These are phyloP conservation scores for Suhomyces panamericanus DNA, from an alignment of 1,139 yeast species.

Conservation along the genomic window DNA sequence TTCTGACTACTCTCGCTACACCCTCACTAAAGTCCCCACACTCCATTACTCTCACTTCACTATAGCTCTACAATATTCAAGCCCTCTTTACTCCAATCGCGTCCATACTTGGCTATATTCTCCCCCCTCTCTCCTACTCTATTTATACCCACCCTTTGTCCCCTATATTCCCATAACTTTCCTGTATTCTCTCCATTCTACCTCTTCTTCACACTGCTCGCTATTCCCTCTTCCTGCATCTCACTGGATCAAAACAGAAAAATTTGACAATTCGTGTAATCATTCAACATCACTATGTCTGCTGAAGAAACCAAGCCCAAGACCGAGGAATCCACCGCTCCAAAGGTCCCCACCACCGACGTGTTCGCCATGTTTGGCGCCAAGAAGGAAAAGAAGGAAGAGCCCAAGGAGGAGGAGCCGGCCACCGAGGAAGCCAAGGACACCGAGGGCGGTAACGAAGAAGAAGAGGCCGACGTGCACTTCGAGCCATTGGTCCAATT, in stretches of 20 bases:
- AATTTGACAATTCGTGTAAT: conserved; percentile 3
- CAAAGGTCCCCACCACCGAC: conserved; percentile 66
- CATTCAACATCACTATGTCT: conserved; percentile 28
- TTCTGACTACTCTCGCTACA: no score
- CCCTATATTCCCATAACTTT: no score
- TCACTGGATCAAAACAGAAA: conserved; percentile 2
- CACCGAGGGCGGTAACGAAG: conserved; percentile 41
- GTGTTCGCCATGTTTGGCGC: conserved; percentile 93
- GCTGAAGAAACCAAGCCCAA: conserved; percentile 39
- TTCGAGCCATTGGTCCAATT: conserved; percentile 95
- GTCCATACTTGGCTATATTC: no score
- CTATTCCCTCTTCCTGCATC: not conserved
- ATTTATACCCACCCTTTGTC: no score
- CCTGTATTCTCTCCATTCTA: no score
- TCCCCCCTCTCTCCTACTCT: no score
- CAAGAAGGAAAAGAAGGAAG: conserved; percentile 61
- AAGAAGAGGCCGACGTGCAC: conserved; percentile 92
- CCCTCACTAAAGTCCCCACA: no score
- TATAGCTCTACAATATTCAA: no score
- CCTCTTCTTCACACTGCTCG: no score
- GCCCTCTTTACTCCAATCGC: no score
- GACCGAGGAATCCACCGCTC: conserved; percentile 25
- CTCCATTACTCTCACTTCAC: no score
- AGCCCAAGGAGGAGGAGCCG: conserved; percentile 37
- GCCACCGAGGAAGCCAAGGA: conserved; percentile 25